Evolutionary conservation across 1,139 yeast genomes (phyloP), one percentile per base, ranked within the genome.

Genomic region (Pichia sp.): DNA sequence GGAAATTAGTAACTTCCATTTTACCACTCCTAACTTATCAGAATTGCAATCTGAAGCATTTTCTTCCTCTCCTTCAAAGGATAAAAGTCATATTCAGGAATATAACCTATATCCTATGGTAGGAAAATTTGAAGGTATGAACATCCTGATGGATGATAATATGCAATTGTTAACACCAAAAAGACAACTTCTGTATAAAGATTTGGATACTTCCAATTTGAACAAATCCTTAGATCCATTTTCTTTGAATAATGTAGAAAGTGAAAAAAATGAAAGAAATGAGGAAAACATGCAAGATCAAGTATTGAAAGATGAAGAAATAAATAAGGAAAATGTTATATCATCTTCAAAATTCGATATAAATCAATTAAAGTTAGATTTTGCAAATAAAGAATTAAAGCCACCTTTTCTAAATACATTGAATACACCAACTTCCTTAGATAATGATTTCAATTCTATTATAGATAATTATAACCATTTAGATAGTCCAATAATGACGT

Each of bases 371-470:
- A 47, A 43, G 12, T 11, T 41, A 11, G 35, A 47, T 30, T 30
- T 39, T 3, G 12, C 33, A 10, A 38, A 23, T 20, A 38, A 32
- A 10, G 41, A 41, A 10, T 32, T 43, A 7, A 43, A 36, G 30
- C 48, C 48, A 4, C 40, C 42, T 3, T 37, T 39, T 12, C 23
- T 35, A 7, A 25, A 37, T 8, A 28, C 41, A 6, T 4, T 39
- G 16, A 24, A 40, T 16, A 34, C 46, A 10, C 9, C 45, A 6
- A 32, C 37, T 8, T 51, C 54, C 25, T 50, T 58, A 9, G 51
- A 51, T 24, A 48, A 48, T 36, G 60, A 53, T 24, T 45, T 56
- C 6, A 51, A 55, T 25, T 52, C 55, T 6, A 55, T 59, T 23
- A 55, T 58, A 24, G 60, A 58, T 30, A 55, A 51, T 4, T 57